These are phyloP conservation scores for Saksenaea vasiformis DNA, from an alignment of 371 early-diverging fungal species.

Conservation along the genomic window DNA sequence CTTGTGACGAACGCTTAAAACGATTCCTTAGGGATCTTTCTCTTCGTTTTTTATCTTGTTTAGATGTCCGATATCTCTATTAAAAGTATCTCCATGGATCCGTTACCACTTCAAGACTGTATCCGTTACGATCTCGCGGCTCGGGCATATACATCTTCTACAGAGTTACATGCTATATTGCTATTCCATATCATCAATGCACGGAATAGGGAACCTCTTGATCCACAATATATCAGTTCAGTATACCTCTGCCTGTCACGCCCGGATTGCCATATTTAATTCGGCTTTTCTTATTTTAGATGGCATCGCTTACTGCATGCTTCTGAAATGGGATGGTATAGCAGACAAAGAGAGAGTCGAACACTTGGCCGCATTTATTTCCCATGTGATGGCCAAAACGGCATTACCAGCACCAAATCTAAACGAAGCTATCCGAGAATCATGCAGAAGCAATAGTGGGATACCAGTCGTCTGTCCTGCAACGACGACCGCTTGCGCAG, in stretches of 20 bases:
- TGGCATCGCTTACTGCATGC: constrained; percentile 5
- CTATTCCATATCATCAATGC: neutral
- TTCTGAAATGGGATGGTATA: constrained; percentile 1
- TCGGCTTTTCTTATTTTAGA: constrained; percentile 3
- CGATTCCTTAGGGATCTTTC: neutral
- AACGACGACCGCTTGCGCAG: neutral
- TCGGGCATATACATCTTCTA: neutral
- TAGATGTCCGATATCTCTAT: neutral
- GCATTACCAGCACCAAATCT: neutral
- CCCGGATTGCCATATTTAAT: constrained; percentile 1
- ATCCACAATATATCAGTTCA: neutral
- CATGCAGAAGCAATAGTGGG: neutral
- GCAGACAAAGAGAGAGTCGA: neutral
- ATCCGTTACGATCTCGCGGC: constrained; percentile 2
- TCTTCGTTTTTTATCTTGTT: neutral
- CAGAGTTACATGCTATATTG: neutral
- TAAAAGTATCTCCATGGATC: neutral
- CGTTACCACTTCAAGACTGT: neutral
- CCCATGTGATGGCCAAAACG: neutral
- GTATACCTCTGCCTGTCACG: neutral
- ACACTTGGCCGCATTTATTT: neutral
- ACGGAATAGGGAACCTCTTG: neutral
- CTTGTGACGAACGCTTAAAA: no score
- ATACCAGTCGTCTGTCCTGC: constrained; percentile 10
- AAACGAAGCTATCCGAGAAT: constrained; percentile 2